Evolutionary conservation across 768 basidiomycete genomes (phyloP), one percentile per base, ranked within the genome.

Genomic region (Wakefieldia striispora): DNA sequence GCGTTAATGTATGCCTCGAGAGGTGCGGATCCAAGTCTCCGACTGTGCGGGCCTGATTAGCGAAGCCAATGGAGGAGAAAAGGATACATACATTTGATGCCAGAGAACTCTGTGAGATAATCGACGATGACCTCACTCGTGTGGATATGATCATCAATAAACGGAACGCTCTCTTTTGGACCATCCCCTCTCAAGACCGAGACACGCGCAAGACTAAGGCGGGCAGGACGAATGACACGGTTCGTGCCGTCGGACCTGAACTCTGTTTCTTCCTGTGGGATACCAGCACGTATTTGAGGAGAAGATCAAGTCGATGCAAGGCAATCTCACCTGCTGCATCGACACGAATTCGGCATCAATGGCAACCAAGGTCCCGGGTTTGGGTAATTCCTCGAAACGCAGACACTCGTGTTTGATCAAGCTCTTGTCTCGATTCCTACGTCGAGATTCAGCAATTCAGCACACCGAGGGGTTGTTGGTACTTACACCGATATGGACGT

Each of bases 281-380:
- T 29, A 39, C 26, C 47, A 39, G 7, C 12, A 47, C 42, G 34
- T 35, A 26, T 24, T 33, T 33, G 20, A 14, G 35, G 24, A 20
- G 8, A 41, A n/a, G n/a, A n/a, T n/a, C n/a, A n/a, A n/a, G n/a
- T n/a, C 21, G 27, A 39, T 14, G 10, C n/a, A 3, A 20, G 16
- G 19, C 1, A 27, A 46, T 42, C 60, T 40, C 53, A 88, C 91
- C 75, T 94, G 91, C 66, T 98, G 94, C 81, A 99, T 89, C 6
- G 86, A 88, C 20, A 99, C 95, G 63, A 99, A 99, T 62, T 99
- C 95, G 2, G 95, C 95, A 61, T 99, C 97, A 54, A 99, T 97
- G 3, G 95, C 86, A 33, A 99, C 85, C 36, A 95, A 71, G 6
- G 88, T 95, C 12, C 93, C 97, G 6, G 87, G 84, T 48, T 71